phyloP scores from a whole-genome alignment of 2,329 filamentous ascomycete genomes.

The Colletotrichum sp. region DNA sequence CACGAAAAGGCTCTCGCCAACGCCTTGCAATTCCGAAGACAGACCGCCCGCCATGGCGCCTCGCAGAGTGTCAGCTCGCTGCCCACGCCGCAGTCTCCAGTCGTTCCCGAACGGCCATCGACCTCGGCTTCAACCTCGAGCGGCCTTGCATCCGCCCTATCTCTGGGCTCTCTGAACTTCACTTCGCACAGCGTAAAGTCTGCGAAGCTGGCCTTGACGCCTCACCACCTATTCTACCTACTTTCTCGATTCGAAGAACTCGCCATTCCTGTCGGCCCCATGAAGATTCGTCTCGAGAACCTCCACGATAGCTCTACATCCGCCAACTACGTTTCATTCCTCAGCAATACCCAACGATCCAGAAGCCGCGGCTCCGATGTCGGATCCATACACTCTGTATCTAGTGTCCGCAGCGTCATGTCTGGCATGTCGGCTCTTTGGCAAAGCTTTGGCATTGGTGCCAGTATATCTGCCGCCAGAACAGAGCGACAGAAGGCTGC shows the following conservation, averaged over 20 bases:
- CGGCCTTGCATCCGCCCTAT: conserved; percentile 83
- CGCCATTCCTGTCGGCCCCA: conserved; percentile 87
- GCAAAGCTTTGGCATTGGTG: conserved; percentile 84
- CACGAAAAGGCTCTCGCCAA: conserved; percentile 98
- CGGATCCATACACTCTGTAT: conserved; percentile 93
- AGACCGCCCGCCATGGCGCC: conserved; percentile 71
- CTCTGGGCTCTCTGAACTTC: conserved; percentile 84
- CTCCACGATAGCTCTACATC: conserved; percentile 86
- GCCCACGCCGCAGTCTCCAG: conserved; percentile 57
- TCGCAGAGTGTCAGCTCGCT: conserved; percentile 69
- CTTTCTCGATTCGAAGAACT: conserved; percentile 95
- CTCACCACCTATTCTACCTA: conserved; percentile 96
- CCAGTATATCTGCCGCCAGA: conserved; percentile 79
- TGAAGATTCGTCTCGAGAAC: conserved; percentile 95
- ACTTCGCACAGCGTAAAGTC: conserved; percentile 86
- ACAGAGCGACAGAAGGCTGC: conserved; percentile 90
- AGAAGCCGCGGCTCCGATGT: conserved; percentile 82
- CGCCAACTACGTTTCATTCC: conserved; percentile 94
- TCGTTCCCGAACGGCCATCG: conserved; percentile 63
- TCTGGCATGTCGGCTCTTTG: conserved; percentile 94
- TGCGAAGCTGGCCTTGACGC: conserved; percentile 88
- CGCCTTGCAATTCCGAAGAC: conserved; percentile 84
- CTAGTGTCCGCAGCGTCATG: conserved; percentile 96
- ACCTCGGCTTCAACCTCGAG: conserved; percentile 74
- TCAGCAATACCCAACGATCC: conserved; percentile 81